phyloP scores from a whole-genome alignment of 202 grass and related monocot genomes.

The Schoenoplectus triqueter region DNA sequence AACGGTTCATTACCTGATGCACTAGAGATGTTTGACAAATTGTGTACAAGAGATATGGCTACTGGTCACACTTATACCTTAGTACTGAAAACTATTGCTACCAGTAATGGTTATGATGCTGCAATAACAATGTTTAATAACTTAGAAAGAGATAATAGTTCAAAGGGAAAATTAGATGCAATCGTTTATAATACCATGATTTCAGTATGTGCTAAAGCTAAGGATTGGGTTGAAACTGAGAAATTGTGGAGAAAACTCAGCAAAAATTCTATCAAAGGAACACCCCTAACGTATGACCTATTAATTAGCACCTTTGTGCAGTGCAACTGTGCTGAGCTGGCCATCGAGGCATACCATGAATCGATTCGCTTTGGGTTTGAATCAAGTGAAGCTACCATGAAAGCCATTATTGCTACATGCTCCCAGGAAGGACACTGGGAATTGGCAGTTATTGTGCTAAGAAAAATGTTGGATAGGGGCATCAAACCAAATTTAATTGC shows the following conservation, averaged over 20 bases:
- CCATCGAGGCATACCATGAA: constrained; percentile 75
- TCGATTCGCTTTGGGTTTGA: constrained; percentile 59
- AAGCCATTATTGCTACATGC: constrained; percentile 80
- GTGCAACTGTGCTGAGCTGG: constrained; percentile 74
- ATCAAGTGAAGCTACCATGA: constrained; percentile 79
- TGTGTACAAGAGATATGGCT: constrained; percentile 51
- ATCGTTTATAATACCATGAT: constrained; percentile 96
- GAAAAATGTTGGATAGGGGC: constrained; percentile 66
- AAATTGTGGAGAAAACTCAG: constrained; percentile 72
- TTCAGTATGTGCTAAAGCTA: constrained; percentile 72
- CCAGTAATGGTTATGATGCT: constrained; percentile 48
- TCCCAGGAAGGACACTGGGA: constrained; percentile 89
- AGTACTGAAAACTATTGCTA: constrained; percentile 72
- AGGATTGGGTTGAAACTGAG: constrained; percentile 73
- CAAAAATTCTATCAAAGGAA: constrained; percentile 57
- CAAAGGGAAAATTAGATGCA: constrained; percentile 59
- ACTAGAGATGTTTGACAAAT: constrained; percentile 61
- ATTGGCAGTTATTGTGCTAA: constrained; percentile 59
- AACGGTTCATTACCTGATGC: constrained; percentile 51
- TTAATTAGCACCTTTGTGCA: constrained; percentile 91
- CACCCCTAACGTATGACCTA: constrained; percentile 78
- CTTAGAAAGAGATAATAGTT: constrained; percentile 48
- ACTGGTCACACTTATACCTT: constrained; percentile 78
- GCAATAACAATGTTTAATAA: constrained; percentile 66
- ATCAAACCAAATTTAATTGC: constrained; percentile 80